Evolutionary conservation across 768 basidiomycete species (phyloP).

Genomic region (Kockovaella imperatae): DNA sequence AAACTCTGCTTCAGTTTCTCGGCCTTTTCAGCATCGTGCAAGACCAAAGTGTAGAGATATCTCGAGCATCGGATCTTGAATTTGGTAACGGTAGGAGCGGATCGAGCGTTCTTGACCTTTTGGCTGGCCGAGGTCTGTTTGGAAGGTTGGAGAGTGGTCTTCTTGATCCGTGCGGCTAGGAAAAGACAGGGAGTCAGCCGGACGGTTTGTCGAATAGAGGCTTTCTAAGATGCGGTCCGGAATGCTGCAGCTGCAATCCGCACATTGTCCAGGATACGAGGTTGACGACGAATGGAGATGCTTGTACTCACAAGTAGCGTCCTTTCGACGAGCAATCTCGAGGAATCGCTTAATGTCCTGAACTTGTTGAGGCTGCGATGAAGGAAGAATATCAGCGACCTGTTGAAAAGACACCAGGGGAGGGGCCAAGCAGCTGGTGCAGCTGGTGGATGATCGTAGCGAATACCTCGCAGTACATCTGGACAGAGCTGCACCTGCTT

Average conservation of each 20-base stretch:
- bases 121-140: conserved; percentile 27
- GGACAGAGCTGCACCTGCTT: too few relatives aligned
- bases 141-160: conserved; percentile 53
- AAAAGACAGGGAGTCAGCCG: background rate
- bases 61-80: conserved; percentile 97
- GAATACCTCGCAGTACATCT: too few relatives aligned
- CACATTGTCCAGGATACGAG: background rate
- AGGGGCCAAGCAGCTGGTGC: too few relatives aligned
- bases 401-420: background rate
- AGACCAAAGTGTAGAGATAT: conserved; percentile 75
- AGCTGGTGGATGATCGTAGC: too few relatives aligned
- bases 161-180: conserved; percentile 95
- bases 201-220: background rate
- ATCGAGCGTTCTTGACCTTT: conserved; percentile 32
- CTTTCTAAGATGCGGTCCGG: background rate
- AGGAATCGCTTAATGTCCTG: conserved; percentile 98
- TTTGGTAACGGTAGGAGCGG: conserved; percentile 59
- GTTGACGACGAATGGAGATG: background rate
- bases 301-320: conserved; percentile 90
- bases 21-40: conserved; percentile 96
- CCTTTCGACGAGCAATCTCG: conserved; percentile 92
- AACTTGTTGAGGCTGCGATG: conserved; percentile 87
- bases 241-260: background rate
- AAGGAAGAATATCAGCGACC: background rate
- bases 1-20: conserved; percentile 93